Conservation (phyloP, 768 basidiomycete genomes). For the Leucocoprinus sp. region DNA sequence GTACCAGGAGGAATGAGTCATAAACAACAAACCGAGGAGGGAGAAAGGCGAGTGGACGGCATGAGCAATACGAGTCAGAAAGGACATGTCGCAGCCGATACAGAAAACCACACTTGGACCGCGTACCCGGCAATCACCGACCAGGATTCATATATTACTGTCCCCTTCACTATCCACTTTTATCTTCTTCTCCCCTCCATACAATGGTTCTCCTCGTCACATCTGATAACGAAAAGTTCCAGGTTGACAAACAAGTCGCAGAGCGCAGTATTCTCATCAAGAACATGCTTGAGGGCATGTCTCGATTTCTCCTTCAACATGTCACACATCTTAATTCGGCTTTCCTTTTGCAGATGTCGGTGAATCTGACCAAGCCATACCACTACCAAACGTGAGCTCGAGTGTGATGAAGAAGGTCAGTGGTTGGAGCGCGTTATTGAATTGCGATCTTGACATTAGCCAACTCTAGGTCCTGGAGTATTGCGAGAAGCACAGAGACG, state of each 20-base stretch:
- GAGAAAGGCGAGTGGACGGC: conserved; percentile 43
- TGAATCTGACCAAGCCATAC: conserved; percentile 90
- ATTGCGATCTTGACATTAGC: conserved; percentile 11
- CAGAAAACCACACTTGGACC: no score
- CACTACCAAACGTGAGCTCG: conserved; percentile 89
- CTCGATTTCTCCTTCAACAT: conserved; percentile 14
- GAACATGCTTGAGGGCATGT: conserved; percentile 96
- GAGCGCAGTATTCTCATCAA: conserved; percentile 96
- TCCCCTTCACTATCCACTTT: no score
- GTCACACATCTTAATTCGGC: conserved; percentile 12
- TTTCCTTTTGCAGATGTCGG: conserved; percentile 63
- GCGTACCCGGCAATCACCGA: conserved; percentile 16
- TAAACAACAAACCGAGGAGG: conserved; percentile 24
- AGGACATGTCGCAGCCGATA: conserved; percentile 31
- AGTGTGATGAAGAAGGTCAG: conserved; percentile 86
- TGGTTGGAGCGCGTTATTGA: conserved; percentile 10
- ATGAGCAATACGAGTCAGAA: conserved; percentile 37
- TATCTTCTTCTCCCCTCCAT: conserved; percentile 3
- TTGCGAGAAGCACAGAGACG: conserved; percentile 97
- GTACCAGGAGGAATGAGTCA: conserved; percentile 2
- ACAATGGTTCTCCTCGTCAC: conserved; percentile 84
- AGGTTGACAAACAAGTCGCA: conserved; percentile 88
- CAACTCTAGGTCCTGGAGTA: conserved; percentile 85
- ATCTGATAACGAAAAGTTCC: conserved; percentile 93
- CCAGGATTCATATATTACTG: conserved; percentile 12